These are phyloP conservation scores for Phytophthora multivora DNA, from an alignment of 352 stramenopile species.

Conservation along the genomic window DNA sequence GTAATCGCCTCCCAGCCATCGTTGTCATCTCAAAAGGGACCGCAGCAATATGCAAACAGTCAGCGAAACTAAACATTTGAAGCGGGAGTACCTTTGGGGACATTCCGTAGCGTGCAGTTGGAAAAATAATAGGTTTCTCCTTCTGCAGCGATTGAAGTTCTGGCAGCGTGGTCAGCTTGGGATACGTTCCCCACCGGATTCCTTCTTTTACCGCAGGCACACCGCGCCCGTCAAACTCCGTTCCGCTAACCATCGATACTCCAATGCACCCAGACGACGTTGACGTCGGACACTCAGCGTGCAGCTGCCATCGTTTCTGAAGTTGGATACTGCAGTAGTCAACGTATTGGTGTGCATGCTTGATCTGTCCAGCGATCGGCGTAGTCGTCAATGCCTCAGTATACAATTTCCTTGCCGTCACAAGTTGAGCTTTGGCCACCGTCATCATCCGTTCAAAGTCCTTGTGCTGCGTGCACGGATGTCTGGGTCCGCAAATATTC, in stretches of 20 bases:
- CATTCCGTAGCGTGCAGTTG: slow-evolving; percentile 72
- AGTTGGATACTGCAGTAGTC: slow-evolving; percentile 75
- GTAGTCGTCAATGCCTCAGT: slow-evolving; percentile 38
- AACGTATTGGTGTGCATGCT: slow-evolving; percentile 75
- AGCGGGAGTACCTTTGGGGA: slow-evolving; percentile 75
- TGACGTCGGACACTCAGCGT: slow-evolving; percentile 66
- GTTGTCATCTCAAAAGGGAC: slow-evolving; percentile 87
- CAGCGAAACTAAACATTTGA: slow-evolving; percentile 69
- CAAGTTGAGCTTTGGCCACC: slow-evolving; percentile 73
- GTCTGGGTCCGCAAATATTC: slow-evolving; percentile 86
- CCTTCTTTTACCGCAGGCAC: slow-evolving; percentile 65
- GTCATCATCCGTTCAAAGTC: slow-evolving; percentile 85
- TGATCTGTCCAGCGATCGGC: slow-evolving; percentile 48
- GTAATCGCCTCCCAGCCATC: slow-evolving; percentile 79
- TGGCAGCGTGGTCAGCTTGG: slow-evolving; percentile 74
- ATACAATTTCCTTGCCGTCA: slow-evolving; percentile 69
- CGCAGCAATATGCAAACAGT: slow-evolving; percentile 63
- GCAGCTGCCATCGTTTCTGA: slow-evolving; percentile 63
- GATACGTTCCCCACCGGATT: slow-evolving; percentile 70
- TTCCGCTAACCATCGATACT: slow-evolving; percentile 85
- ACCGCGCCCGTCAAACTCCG: slow-evolving; percentile 76
- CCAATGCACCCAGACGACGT: slow-evolving; percentile 84
- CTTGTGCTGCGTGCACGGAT: slow-evolving; percentile 67
- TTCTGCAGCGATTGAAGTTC: slow-evolving; percentile 75
- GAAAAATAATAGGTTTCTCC: slow-evolving; percentile 83